phyloP scores from a whole-genome alignment of 768 basidiomycete genomes.

The Mycena epipterygia region DNA sequence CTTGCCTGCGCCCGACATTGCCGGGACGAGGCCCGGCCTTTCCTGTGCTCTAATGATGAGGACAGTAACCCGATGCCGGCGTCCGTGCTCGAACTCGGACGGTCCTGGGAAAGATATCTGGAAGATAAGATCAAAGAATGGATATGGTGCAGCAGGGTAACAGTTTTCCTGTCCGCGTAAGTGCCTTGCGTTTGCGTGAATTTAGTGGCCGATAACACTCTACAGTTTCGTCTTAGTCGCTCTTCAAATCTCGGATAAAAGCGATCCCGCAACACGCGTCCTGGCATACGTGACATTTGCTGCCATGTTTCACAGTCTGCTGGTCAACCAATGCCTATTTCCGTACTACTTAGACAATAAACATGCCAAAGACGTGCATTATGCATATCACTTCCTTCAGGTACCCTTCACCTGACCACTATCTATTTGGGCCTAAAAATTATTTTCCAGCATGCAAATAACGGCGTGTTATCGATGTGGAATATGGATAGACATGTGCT shows the following conservation, averaged over 20 bases:
- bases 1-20: not conserved
- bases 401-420: not conserved
- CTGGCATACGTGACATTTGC: slow-evolving; percentile 15
- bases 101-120: slow-evolving; percentile 5
- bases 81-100: not conserved
- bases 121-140: slow-evolving; percentile 15
- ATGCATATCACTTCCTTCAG: slow-evolving; percentile 13
- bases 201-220: not conserved
- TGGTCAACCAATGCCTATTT: slow-evolving; percentile 9
- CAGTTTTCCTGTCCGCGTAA: slow-evolving; percentile 1
- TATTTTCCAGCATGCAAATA: not conserved
- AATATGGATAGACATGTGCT: slow-evolving; percentile 16
- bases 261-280: slow-evolving; percentile 16
- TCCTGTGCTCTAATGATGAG: not conserved
- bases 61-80: not conserved
- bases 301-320: not conserved
- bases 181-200: not conserved
- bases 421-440: not conserved
- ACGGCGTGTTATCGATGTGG: slow-evolving; percentile 2
- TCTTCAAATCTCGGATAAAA: slow-evolving; percentile 21
- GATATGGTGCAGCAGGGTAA: not conserved
- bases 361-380: slow-evolving; percentile 8
- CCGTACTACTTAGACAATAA: not conserved
- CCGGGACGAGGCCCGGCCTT: not conserved
- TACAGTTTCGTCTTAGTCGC: slow-evolving; percentile 9